phyloP scores from a whole-genome alignment of 345 rosid species.

The Eucalyptus viminalis region DNA sequence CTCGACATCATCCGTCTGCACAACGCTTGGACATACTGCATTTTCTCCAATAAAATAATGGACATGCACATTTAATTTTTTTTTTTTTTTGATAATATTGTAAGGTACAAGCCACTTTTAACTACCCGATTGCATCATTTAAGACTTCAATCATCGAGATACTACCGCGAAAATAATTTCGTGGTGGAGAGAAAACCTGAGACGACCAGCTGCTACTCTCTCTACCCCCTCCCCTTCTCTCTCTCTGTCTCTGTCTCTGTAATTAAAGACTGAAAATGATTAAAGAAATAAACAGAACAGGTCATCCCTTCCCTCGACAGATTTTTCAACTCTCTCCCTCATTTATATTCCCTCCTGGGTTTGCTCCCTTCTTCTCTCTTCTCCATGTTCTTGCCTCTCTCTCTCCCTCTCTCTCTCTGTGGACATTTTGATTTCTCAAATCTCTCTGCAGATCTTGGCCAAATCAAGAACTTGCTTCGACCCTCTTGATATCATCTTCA shows the following conservation, averaged over 20 bases:
- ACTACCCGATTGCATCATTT: background rate
- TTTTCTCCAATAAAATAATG: background rate
- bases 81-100: background rate
- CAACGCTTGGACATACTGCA: background rate
- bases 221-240: background rate
- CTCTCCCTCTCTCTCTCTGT: background rate
- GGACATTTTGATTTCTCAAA: background rate
- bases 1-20: background rate
- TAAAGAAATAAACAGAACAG: background rate
- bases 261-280: background rate
- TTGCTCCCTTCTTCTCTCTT: background rate
- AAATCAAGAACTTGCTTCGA: background rate
- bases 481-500: background rate
- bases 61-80: background rate
- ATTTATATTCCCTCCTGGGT: background rate
- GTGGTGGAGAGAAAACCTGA: background rate
- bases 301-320: background rate
- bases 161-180: background rate
- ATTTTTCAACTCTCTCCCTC: background rate
- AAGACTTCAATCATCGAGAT: background rate
- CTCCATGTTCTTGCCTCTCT: conserved; percentile 7
- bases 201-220: background rate
- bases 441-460: background rate
- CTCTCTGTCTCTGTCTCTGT: background rate
- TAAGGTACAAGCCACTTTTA: background rate